Base-by-base conservation (phyloP, 495 filamentous ascomycete species). In the Neurospora sp. region DNA sequence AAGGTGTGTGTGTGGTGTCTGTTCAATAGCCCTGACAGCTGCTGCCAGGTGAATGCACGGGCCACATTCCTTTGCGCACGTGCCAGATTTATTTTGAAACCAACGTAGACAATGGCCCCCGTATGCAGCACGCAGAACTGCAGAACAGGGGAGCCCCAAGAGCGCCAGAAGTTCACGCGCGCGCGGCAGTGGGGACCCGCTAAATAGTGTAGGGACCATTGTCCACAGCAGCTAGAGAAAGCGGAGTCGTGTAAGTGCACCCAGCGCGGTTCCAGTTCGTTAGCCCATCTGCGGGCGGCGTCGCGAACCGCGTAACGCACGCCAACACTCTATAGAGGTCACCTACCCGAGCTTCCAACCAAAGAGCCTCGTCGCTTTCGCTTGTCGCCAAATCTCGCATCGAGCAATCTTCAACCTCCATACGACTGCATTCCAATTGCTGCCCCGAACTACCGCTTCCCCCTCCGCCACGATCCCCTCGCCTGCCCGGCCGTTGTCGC, bases 261-360 rank as follows among this genome's bases (percentile, higher is more conserved):
- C 46, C 75, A 74, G 62, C 72, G 71, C 39, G 70, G 72, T 44
- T 70, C 48, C 46, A 42, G 42, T 40, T 69, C 59, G 76, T 75
- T 76, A 77, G 72, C 74, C 74, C 76, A 79, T 75, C 54, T 62
- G 54, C 54, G 54, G 71, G 75, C 76, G 76, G 77, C 75, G 79
- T 78, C 79, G 80, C 80, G 78, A 76, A 79, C 77, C 79, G 79
- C 80, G 78, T 80, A 79, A 78, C 54, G 69, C 72, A 54, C 39
- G 41, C 35, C 54, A 72, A 69, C 54, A 62, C 23, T 48, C 20
- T 59, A 27, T 27, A 48, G 46, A 54, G 46, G 20, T 27, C 46
- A 48, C 23, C 12, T 62, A 62, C 48, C 48, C 23, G 35, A 31
- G 48, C 48, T 62, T 62, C 75, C 75, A 76, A 76, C 75, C 73